These are phyloP conservation scores for Trypanosoma platydactyli DNA, from an alignment of 208 protist species.

Conservation along the genomic window DNA sequence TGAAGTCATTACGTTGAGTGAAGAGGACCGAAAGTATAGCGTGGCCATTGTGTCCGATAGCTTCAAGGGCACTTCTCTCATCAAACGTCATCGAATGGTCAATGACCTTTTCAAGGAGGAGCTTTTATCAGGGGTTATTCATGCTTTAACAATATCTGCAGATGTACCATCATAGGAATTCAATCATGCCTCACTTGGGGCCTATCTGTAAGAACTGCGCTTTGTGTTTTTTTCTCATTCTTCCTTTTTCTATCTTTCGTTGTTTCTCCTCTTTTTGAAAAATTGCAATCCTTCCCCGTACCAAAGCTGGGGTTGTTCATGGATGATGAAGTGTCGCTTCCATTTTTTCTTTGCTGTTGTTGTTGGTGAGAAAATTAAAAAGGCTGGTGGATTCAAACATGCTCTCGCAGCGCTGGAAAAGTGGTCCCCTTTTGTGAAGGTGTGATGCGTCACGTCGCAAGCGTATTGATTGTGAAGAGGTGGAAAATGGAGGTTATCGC, in stretches of 20 bases:
- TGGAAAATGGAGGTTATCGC: constrained; percentile 23
- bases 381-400: constrained; percentile 18
- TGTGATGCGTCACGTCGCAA: constrained; percentile 13
- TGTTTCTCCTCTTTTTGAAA: constrained; percentile 43
- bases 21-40: constrained; percentile 60
- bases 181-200: not conserved
- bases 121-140: constrained; percentile 64
- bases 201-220: not conserved
- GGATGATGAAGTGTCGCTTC: constrained; percentile 19
- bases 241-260: constrained; percentile 34
- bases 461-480: not conserved
- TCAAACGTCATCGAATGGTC: constrained; percentile 73
- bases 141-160: constrained; percentile 69
- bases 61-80: constrained; percentile 54
- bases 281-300: no score
- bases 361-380: constrained; percentile 15
- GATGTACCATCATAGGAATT: constrained; percentile 35
- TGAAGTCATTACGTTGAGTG: constrained; percentile 51
- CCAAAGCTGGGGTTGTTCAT: constrained; percentile 1
- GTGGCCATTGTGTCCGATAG: constrained; percentile 50
- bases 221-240: not conserved
- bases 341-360: no score
- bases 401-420: constrained; percentile 14
- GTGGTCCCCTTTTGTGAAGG: constrained; percentile 19
- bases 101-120: constrained; percentile 75